These are phyloP conservation scores for Claviceps spartinae DNA, from an alignment of 2,329 filamentous ascomycete species.

Conservation along the genomic window DNA sequence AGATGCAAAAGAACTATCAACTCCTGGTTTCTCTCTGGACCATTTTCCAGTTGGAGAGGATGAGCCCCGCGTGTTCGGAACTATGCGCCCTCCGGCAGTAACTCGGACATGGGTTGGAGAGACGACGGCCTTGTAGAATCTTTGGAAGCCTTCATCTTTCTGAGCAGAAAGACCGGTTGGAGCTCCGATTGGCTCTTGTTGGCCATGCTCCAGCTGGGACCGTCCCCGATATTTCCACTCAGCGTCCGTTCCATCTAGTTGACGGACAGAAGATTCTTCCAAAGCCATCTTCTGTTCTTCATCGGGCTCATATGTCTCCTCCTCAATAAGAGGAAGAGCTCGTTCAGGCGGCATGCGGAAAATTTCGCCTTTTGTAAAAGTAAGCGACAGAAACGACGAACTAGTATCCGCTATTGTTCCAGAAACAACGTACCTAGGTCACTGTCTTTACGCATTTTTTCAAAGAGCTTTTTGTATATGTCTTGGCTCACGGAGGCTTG, in stretches of 20 bases:
- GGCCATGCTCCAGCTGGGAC: conserved; percentile 27
- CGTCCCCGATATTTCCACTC: conserved; percentile 34
- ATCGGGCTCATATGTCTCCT: conserved; percentile 13
- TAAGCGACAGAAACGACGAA: not conserved
- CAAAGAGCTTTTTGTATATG: conserved; percentile 16
- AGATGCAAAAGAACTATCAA: conserved; percentile 11
- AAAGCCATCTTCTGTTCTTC: conserved; percentile 1
- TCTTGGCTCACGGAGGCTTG: conserved; percentile 14
- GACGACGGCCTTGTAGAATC: conserved; percentile 54
- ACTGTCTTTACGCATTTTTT: conserved; percentile 23
- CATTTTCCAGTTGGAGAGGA: conserved; percentile 40
- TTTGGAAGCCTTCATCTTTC: conserved; percentile 50
- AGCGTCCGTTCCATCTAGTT: conserved; percentile 26
- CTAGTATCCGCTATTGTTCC: too few species aligned
- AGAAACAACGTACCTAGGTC: conserved; percentile 25
- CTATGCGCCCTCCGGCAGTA: conserved; percentile 53
- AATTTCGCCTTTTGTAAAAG: conserved; percentile 15
- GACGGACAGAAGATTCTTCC: conserved; percentile 14
- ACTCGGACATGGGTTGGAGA: conserved; percentile 55
- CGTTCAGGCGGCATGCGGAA: conserved; percentile 16
- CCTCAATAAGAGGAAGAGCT: conserved; percentile 18
- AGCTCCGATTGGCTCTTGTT: conserved; percentile 36
- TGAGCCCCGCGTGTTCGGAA: conserved; percentile 46
- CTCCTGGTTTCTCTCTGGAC: conserved; percentile 25
- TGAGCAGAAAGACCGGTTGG: conserved; percentile 40